Evolutionary conservation across 108 stramenopile species (phyloP).

Genomic region (Nitzschia sp.): DNA sequence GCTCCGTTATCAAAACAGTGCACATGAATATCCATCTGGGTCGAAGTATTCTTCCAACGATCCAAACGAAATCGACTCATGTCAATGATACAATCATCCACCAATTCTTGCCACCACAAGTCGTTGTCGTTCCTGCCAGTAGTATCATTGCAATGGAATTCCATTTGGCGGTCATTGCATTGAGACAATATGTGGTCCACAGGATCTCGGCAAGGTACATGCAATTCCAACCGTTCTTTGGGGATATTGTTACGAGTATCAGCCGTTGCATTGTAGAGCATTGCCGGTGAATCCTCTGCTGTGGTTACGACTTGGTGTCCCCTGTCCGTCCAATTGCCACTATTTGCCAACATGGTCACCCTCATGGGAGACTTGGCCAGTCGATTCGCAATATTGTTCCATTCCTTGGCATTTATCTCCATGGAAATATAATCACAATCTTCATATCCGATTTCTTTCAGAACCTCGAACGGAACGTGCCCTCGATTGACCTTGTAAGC

Average conservation of each 20-base stretch:
- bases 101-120: not conserved
- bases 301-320: too few species aligned
- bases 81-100: not conserved
- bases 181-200: conserved; percentile 40
- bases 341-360: too few species aligned
- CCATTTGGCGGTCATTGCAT: conserved; percentile 29
- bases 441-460: conserved; percentile 40
- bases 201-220: conserved; percentile 49
- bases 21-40: not conserved
- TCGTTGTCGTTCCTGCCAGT: not conserved
- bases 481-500: conserved; percentile 12
- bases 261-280: too few species aligned
- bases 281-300: too few species aligned
- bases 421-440: conserved; percentile 45
- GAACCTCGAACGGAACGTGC: conserved; percentile 13
- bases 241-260: too few species aligned
- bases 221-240: conserved; percentile 30
- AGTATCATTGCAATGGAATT: conserved; percentile 16
- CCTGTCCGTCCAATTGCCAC: too few species aligned
- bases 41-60: not conserved
- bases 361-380: not conserved
- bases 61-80: not conserved
- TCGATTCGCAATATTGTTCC: conserved; percentile 3
- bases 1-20: conserved; percentile 5
- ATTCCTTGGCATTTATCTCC: conserved; percentile 10